Percentiles rank a stretch among this genome's conserved stretches.
These are phyloP conservation scores for Coemansia reversa DNA, from an alignment of 192 early-diverging fungal species.

Conservation along the genomic window DNA sequence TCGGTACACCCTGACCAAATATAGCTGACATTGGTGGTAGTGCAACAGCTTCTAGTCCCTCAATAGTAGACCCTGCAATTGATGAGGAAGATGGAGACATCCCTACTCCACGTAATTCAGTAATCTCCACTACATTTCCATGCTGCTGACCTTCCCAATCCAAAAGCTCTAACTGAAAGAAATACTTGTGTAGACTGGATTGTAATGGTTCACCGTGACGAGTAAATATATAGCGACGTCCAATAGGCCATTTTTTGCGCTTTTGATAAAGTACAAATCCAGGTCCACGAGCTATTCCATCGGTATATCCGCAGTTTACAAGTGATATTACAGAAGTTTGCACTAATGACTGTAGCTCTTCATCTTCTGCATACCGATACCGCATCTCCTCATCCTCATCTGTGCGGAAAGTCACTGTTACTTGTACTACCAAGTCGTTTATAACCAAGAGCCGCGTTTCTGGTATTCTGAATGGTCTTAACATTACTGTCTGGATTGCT, in stretches of 20 bases:
- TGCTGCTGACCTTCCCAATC: conserved; percentile 10
- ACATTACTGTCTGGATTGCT: conserved; percentile 1
- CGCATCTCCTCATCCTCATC: conserved; percentile 49
- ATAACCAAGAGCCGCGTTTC: conserved; percentile 47
- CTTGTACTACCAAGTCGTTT: conserved; percentile 46
- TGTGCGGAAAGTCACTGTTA: conserved; percentile 44
- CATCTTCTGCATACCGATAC: conserved; percentile 35
- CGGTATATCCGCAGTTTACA: conserved; percentile 52
- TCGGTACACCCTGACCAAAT: conserved; percentile 8
- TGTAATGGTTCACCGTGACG: conserved; percentile 49
- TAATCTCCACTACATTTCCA: conserved; percentile 33
- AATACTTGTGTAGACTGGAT: conserved; percentile 53
- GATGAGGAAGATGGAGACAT: conserved; percentile 40
- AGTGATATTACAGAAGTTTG: conserved; percentile 43
- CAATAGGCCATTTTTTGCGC: conserved; percentile 54
- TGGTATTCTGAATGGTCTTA: conserved; percentile 42
- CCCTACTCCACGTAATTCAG: conserved; percentile 28
- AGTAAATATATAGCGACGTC: conserved; percentile 51
- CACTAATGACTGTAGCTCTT: conserved; percentile 35
- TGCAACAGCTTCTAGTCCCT: conserved; percentile 43
- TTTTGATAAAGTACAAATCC: conserved; percentile 51
- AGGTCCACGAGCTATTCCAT: conserved; percentile 36
- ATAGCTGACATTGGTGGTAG: conserved; percentile 35
- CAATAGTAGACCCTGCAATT: conserved; percentile 46
- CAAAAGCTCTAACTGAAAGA: conserved; percentile 50